Conservation (phyloP, 257 asterid genomes). For the Dorcoceras hygrometricum region DNA sequence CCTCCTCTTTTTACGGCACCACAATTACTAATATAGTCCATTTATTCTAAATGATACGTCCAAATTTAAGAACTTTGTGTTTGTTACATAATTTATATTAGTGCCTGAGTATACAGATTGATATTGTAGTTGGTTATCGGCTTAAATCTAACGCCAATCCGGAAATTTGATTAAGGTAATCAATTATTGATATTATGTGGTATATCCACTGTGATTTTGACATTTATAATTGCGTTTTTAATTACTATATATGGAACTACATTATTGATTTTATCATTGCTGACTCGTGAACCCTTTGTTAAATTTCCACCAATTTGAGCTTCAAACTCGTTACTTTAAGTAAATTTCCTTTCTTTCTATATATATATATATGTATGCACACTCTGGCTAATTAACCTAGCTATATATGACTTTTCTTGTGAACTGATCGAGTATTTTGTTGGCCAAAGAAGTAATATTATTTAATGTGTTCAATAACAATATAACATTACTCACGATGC, state of each 20-base stretch:
- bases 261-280: background rate
- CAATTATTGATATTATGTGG: background rate
- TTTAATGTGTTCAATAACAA: too few relatives aligned
- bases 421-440: too few relatives aligned
- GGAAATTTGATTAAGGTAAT: background rate
- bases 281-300: background rate
- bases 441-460: too few relatives aligned
- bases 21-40: background rate
- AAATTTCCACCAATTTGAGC: too few relatives aligned
- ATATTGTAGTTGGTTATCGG: background rate
- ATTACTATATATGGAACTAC: background rate
- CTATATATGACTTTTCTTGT: too few relatives aligned
- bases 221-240: too few relatives aligned
- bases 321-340: too few relatives aligned
- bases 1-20: background rate
- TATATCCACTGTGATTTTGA: background rate
- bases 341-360: too few relatives aligned
- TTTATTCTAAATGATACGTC: background rate
- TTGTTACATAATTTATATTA: background rate
- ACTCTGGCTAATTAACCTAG: too few relatives aligned
- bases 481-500: too few relatives aligned
- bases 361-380: too few relatives aligned
- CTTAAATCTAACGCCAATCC: background rate
- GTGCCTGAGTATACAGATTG: too few relatives aligned
- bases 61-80: background rate